These are phyloP conservation scores for Sarocladium kiliense DNA, from an alignment of 2,329 filamentous ascomycete species.

Conservation along the genomic window DNA sequence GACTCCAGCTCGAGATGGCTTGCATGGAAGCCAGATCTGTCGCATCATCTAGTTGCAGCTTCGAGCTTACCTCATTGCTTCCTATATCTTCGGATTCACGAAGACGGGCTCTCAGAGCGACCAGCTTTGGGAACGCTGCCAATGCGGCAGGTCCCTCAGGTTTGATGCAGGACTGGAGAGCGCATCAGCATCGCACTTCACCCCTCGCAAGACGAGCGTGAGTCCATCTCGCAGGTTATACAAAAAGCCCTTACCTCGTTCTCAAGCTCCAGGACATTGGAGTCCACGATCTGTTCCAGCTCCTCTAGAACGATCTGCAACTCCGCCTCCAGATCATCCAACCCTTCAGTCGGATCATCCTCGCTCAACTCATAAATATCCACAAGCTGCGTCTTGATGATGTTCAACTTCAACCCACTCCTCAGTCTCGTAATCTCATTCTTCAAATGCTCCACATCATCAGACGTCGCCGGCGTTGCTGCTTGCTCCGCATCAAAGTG, in stretches of 20 bases:
- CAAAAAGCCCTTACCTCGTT: too few relatives aligned
- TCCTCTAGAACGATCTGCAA: background rate
- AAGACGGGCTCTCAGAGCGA: background rate
- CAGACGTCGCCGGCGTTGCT: background rate
- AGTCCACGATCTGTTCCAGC: background rate
- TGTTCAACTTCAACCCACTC: background rate
- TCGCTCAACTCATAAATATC: background rate
- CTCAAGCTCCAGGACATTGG: background rate
- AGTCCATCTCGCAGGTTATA: too few relatives aligned
- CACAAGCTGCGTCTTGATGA: background rate
- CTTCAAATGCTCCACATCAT: background rate
- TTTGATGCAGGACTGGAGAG: background rate
- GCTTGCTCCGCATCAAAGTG: too few relatives aligned
- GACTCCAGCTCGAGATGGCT: background rate
- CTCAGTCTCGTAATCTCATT: background rate
- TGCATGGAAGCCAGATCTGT: background rate
- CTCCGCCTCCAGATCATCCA: background rate
- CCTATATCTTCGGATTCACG: background rate
- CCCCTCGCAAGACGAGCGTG: too few relatives aligned
- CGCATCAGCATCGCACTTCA: background rate
- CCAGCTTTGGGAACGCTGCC: background rate
- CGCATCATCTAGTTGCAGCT: background rate
- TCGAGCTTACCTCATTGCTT: background rate
- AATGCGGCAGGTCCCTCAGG: background rate
- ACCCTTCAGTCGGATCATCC: background rate